A percentile compares a stretch with the other conserved stretches of the same genome.
Evolutionary conservation across 2,329 filamentous ascomycete species (phyloP).

Genomic region (Myriangium duriaei): DNA sequence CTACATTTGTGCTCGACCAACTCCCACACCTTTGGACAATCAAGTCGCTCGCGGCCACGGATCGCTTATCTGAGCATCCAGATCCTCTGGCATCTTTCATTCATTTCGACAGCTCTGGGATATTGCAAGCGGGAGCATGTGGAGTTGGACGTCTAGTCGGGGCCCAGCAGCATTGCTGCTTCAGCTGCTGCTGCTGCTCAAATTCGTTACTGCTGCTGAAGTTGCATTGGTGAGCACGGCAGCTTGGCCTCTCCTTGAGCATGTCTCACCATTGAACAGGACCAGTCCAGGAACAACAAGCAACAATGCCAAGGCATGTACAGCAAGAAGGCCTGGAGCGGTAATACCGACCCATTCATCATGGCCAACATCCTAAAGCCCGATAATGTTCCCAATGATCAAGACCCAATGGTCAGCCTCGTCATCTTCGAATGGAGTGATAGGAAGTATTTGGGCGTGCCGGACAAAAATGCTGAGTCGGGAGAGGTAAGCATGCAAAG

Average conservation of each 20-base stretch:
- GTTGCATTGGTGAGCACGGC: constrained; percentile 20
- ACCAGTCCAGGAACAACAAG: constrained; percentile 61
- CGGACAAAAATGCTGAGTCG: constrained; percentile 39
- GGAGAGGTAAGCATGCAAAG: constrained; percentile 34
- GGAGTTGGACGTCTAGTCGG: constrained; percentile 16
- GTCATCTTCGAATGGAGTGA: constrained; percentile 94
- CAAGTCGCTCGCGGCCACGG: no score
- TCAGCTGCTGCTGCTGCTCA: constrained; percentile 15
- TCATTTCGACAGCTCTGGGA: background rate
- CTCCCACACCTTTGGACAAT: no score
- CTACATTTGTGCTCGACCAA: no score
- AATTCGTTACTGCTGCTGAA: constrained; percentile 17
- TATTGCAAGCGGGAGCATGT: constrained; percentile 15
- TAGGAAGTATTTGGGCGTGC: constrained; percentile 61
- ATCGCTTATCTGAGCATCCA: no score
- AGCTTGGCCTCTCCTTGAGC: background rate
- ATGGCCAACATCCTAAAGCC: constrained; percentile 61
- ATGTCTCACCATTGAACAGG: constrained; percentile 29
- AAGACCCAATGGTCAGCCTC: constrained; percentile 67
- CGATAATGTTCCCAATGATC: constrained; percentile 42
- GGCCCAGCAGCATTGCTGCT: constrained; percentile 18
- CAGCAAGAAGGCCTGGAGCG: constrained; percentile 77
- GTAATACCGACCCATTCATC: constrained; percentile 79
- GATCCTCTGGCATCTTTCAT: no score
- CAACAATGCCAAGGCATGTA: constrained; percentile 94